Conservation (phyloP, 768 basidiomycete genomes). For the Paxillus rubicundulus region DNA sequence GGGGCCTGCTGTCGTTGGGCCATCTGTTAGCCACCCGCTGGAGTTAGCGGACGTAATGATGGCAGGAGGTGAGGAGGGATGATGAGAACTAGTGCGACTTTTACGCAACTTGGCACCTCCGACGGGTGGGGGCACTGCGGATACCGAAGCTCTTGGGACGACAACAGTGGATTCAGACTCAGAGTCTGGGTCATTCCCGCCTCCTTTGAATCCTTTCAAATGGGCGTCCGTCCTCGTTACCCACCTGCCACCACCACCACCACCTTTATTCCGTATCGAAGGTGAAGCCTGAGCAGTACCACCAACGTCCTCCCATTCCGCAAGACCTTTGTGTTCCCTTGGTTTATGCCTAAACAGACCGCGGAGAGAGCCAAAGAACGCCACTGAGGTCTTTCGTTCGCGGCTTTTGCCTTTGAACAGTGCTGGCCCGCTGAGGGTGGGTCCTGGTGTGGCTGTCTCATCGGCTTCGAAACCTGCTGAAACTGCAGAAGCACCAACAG, state of each 20-base stretch:
- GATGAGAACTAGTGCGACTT: not conserved
- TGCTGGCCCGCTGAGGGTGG: not conserved
- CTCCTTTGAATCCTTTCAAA: constrained; percentile 3
- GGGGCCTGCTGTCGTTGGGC: constrained; percentile 4
- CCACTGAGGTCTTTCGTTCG: constrained; percentile 19
- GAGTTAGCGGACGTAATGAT: not conserved
- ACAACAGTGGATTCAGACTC: constrained; percentile 4
- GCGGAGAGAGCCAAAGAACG: constrained; percentile 25
- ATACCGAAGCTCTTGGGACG: not conserved
- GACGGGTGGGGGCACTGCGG: not conserved
- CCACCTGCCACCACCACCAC: constrained; percentile 13
- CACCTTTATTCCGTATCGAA: not conserved
- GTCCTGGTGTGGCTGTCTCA: not conserved
- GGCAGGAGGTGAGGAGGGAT: not conserved
- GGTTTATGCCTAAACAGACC: constrained; percentile 26
- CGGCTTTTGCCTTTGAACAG: constrained; percentile 7
- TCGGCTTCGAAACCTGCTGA: not conserved
- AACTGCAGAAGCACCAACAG: not conserved
- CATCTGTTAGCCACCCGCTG: constrained; percentile 21
- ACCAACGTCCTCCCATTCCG: constrained; percentile 11
- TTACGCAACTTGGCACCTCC: constrained; percentile 12
- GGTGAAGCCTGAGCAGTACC: not conserved
- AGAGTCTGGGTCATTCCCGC: constrained; percentile 14
- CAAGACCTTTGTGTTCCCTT: constrained; percentile 1
- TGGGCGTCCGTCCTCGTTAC: constrained; percentile 29